These are phyloP conservation scores for Capronia coronata DNA, from an alignment of 2,329 filamentous ascomycete genomes.

Conservation along the genomic window DNA sequence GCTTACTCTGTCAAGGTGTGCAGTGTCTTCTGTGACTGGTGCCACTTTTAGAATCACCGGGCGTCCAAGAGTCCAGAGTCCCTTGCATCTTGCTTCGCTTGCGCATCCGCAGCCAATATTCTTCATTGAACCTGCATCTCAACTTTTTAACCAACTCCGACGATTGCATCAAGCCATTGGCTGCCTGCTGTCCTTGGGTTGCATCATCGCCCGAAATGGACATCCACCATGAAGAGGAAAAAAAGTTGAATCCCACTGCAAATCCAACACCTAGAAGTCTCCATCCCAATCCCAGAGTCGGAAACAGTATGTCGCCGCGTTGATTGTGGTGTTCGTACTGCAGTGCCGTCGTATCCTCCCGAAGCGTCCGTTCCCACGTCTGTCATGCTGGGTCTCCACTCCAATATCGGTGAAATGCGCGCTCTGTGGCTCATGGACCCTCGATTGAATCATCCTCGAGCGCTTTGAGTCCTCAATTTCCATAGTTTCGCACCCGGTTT, in stretches of 20 bases:
- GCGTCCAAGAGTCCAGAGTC: no score
- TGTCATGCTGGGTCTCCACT: conserved; percentile 5
- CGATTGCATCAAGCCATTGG: neutral
- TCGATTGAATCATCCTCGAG: neutral
- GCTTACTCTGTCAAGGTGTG: no score
- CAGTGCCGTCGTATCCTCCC: neutral
- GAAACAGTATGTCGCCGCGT: no score
- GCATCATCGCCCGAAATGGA: neutral
- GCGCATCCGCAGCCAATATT: no score
- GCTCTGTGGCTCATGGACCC: conserved; percentile 13
- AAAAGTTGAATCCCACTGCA: conserved; percentile 6
- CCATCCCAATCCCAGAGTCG: no score
- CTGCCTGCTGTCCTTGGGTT: neutral
- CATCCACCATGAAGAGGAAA: conserved; percentile 1
- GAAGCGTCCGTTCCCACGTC: conserved; percentile 4
- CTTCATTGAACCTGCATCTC: neutral
- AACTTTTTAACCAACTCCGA: neutral
- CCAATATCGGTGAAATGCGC: conserved; percentile 9
- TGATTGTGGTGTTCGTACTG: no score
- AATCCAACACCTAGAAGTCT: neutral
- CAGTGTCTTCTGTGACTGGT: no score
- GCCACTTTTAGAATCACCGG: no score
- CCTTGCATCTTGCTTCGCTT: no score
- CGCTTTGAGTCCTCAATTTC: neutral
- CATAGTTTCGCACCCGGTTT: conserved; percentile 16